Evolutionary conservation across 179 eudicot species (phyloP).

Genomic region (Amaranthus tricolor): DNA sequence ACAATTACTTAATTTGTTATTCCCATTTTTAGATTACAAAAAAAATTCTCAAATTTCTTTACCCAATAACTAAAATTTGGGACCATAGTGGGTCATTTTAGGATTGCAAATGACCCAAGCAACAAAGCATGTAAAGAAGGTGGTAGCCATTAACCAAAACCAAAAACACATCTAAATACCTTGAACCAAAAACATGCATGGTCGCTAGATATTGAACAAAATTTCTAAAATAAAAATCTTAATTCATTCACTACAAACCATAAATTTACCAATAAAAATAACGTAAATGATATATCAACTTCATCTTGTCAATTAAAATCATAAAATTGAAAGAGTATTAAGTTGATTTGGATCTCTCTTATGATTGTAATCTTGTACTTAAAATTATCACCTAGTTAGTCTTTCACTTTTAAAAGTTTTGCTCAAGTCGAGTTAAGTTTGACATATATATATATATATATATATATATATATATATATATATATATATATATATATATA

Average conservation of each 20-base stretch:
- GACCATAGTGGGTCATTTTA: slow-evolving; percentile 18
- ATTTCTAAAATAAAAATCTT: neutral
- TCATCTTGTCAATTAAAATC: neutral
- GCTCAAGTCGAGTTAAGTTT: too few species aligned
- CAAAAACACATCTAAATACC: slow-evolving; percentile 13
- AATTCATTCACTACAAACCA: neutral
- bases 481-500: too few species aligned
- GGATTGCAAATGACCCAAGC: slow-evolving; percentile 1
- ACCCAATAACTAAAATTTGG: neutral
- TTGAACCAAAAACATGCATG: neutral
- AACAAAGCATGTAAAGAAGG: neutral
- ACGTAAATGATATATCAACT: too few species aligned
- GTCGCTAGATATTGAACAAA: neutral
- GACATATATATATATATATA: too few species aligned
- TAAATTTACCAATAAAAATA: neutral
- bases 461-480: too few species aligned
- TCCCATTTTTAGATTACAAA: neutral
- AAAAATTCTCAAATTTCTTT: neutral
- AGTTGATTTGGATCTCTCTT: neutral
- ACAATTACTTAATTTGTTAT: neutral
- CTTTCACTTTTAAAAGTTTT: too few species aligned
- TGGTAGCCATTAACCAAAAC: neutral
- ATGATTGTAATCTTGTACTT: too few species aligned
- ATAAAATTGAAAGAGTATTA: neutral
- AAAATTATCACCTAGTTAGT: too few species aligned